These are phyloP conservation scores for Symmetrospora coprosmae DNA, from an alignment of 768 basidiomycete species.

Conservation along the genomic window DNA sequence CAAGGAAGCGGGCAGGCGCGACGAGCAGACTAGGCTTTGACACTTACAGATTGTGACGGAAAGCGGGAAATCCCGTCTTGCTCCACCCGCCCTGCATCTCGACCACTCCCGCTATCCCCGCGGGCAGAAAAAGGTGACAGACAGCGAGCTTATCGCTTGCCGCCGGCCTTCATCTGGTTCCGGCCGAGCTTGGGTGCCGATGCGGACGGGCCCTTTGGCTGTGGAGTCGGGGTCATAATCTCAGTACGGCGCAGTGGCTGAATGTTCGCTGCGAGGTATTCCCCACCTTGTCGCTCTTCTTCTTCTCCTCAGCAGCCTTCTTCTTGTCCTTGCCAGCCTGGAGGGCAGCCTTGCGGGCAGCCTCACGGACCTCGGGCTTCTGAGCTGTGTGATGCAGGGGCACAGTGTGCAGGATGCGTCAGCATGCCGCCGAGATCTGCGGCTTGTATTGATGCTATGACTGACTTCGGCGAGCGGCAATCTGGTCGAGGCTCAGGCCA, in stretches of 20 bases:
- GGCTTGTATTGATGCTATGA: constrained; percentile 40
- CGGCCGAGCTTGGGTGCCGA: constrained; percentile 24
- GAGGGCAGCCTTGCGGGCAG: constrained; percentile 43
- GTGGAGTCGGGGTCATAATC: too few relatives aligned
- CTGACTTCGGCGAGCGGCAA: constrained; percentile 85
- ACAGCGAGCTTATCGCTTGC: constrained; percentile 19
- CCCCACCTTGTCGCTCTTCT: constrained; percentile 25
- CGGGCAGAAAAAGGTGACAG: background rate
- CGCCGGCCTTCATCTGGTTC: constrained; percentile 23
- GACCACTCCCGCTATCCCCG: too few relatives aligned
- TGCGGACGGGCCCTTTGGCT: too few relatives aligned
- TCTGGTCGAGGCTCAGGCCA: constrained; percentile 82
- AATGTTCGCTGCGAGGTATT: too few relatives aligned
- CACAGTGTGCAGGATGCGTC: background rate
- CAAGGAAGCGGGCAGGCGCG: too few relatives aligned
- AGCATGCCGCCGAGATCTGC: background rate
- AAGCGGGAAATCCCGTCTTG: too few relatives aligned
- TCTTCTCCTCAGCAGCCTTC: constrained; percentile 30
- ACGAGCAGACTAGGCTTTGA: too few relatives aligned
- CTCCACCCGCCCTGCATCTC: too few relatives aligned
- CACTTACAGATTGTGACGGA: too few relatives aligned
- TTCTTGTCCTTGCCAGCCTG: constrained; percentile 32
- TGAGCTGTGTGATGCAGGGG: constrained; percentile 2
- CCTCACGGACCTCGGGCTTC: constrained; percentile 55
- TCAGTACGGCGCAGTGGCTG: too few relatives aligned